Base-by-base conservation (phyloP, 495 filamentous ascomycete genomes). In the Penicillium manginii region DNA sequence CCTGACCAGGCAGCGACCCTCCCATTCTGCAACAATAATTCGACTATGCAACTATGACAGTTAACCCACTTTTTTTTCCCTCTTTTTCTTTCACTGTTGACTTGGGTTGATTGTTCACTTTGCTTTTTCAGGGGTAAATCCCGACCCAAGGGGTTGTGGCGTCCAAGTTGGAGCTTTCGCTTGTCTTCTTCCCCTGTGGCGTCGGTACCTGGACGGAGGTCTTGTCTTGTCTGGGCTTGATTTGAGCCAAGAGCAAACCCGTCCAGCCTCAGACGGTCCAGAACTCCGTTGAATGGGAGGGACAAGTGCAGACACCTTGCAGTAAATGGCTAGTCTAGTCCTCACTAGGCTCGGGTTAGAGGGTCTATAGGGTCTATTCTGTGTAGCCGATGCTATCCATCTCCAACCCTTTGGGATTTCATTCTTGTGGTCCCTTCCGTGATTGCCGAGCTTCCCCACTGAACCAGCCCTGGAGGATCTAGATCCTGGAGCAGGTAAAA, bases 171-270 rank as follows among this genome's bases (percentile, higher is more conserved):
- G 17, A 19, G 42, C 42, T 21, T 18, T 45, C 15, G 42, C n/a
- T 21, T 45, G 42, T 45, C 42, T 45, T 5, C 17, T 50, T n/a
- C n/a, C 26, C 40, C 31, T 49, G 53, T 55, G 45, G 45, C 53
- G 46, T 55, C 40, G 42, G n/a, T 8, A 45, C 42, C 42, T 39
- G 42, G 6, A 17, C n/a, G 18, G 42, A 45, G 15, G 42, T 45
- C 42, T 18, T 10, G 42, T 45, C 42, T 45, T n/a, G 17, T 45
- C 42, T 19, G 42, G 42, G 42, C 42, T 45, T 45, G 42, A 19
- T 45, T 45, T 17, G 42, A 45, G 42, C 42, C 42, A 45, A 45
- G 42, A 45, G 4, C 42, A 45, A 45, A 39, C 15, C 35, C 15
- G 35, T 39, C 35, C 12, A 39, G 35, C 35, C 35, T n/a, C 35